Percentiles rank a stretch among this genome's conserved stretches.
Evolutionary conservation across 2,329 filamentous ascomycete species (phyloP).

Genomic region (Ophiocordyceps camponoti-floridani): DNA sequence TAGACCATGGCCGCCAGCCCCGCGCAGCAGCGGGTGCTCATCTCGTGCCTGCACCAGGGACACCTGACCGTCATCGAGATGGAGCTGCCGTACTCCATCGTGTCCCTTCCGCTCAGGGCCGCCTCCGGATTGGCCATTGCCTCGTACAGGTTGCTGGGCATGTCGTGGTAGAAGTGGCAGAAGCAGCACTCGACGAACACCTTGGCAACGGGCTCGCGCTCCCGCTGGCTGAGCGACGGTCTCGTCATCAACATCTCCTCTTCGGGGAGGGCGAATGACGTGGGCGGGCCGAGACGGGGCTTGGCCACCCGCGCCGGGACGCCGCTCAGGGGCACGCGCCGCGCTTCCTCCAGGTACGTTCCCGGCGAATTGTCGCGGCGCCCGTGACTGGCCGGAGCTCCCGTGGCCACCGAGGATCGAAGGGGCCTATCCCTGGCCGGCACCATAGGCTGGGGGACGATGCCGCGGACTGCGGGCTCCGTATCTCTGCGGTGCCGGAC

Average conservation of each 20-base stretch:
- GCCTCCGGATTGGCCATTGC: constrained; percentile 43
- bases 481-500: constrained; percentile 4
- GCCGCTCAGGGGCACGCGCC: constrained; percentile 4
- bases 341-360: constrained; percentile 7
- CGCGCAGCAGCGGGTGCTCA: constrained; percentile 51
- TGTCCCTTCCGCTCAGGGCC: constrained; percentile 28
- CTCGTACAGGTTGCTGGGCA: constrained; percentile 46
- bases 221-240: constrained; percentile 1
- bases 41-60: constrained; percentile 55
- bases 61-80: constrained; percentile 47
- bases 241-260: background rate
- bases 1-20: constrained; percentile 51
- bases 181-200: constrained; percentile 48
- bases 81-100: constrained; percentile 33
- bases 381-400: background rate
- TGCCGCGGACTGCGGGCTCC: constrained; percentile 6
- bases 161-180: constrained; percentile 47
- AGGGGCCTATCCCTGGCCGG: constrained; percentile 4
- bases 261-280: constrained; percentile 3
- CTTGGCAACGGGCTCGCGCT: constrained; percentile 32
- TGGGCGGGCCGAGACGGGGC: constrained; percentile 7
- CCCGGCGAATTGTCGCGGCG: constrained; percentile 1
- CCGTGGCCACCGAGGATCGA: background rate
- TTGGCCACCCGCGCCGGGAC: constrained; percentile 3
- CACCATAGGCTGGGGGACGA: constrained; percentile 18